Base-by-base conservation (phyloP, 306 rosid genomes). In the Psophocarpus tetragonolobus region DNA sequence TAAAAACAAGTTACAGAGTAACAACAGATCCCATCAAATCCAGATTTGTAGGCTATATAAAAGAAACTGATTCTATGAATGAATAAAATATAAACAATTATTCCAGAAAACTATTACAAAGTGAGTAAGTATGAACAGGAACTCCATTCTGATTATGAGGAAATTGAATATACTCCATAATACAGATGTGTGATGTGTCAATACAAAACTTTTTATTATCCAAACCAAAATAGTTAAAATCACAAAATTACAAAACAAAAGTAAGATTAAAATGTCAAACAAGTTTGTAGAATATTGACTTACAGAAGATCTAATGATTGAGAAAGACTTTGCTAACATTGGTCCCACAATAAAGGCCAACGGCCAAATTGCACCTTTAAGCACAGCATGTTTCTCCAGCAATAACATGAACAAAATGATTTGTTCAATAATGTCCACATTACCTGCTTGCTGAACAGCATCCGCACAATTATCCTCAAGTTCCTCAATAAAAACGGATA, bases 281-380 rank as follows among this genome's bases (percentile, higher is more conserved):
- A 77, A 27, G 13, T 45, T 57, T 71, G 68, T 60, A 48, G 9
- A 56, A 67, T 70, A 64, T 76, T 50, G 78, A 89, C 98, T 92
- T 87, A 95, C 98, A 67, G 83, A 87, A 74, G 93, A 88, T 86
- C 47, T 81, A 83, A 95, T 92, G 79, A 75, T 38, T 5, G 92
- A 79, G 82, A 95, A 95, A 72, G 87, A 88, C 72, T 86, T 88
- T 0, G 90, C 87, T 85, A 95, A 72, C 86, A 83, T 84, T 45
- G 98, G 98, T 87, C 98, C 98, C 23, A 95, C 93, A 74, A 94
- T 68, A 78, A 68, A 85, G 60, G 67, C 87, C 93, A 95, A 81
- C 18, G 97, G 96, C 98, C 98, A 95, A 81, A 76, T 82, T 87
- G 80, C 92, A 90, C 90, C 89, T 84, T 78, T 83, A 78, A 78